Conservation (phyloP, 23 red algal species). For the Agarophyton chilense region DNA sequence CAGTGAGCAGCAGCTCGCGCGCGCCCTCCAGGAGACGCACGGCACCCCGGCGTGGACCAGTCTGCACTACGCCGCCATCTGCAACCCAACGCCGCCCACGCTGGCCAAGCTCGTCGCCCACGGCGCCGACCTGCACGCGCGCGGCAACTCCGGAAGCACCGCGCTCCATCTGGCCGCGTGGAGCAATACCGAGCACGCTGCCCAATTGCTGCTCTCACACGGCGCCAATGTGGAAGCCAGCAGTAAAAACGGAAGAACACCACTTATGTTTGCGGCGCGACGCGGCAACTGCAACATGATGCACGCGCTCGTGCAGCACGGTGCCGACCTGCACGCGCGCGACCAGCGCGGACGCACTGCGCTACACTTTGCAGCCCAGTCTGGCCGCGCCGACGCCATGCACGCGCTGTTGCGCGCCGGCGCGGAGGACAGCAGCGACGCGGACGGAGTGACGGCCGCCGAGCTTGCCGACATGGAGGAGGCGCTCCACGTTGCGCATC, state of each 20-base stretch:
- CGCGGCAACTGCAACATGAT: conserved; percentile 12
- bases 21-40: conserved; percentile 1
- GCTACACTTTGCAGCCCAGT: conserved; percentile 48
- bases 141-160: conserved; percentile 19
- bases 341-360: conserved; percentile 2
- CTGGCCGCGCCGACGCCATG: background rate
- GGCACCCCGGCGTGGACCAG: conserved; percentile 12
- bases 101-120: background rate
- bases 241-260: conserved; percentile 17
- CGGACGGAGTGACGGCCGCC: conserved; percentile 5
- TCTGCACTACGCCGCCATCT: conserved; percentile 5
- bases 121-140: conserved; percentile 36
- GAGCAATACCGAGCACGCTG: background rate
- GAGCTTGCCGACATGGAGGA: background rate
- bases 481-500: background rate
- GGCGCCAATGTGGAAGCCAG: conserved; percentile 34
- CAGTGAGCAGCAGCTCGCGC: background rate
- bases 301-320: background rate
- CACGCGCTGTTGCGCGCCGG: background rate
- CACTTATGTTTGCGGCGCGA: conserved; percentile 56
- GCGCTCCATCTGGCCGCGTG: conserved; percentile 49
- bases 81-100: background rate
- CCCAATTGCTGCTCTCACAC: background rate
- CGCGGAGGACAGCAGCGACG: background rate
- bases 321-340: background rate